These are phyloP conservation scores for Fomitopsis pinicola DNA, from an alignment of 1,284 basidiomycete species.

Conservation along the genomic window DNA sequence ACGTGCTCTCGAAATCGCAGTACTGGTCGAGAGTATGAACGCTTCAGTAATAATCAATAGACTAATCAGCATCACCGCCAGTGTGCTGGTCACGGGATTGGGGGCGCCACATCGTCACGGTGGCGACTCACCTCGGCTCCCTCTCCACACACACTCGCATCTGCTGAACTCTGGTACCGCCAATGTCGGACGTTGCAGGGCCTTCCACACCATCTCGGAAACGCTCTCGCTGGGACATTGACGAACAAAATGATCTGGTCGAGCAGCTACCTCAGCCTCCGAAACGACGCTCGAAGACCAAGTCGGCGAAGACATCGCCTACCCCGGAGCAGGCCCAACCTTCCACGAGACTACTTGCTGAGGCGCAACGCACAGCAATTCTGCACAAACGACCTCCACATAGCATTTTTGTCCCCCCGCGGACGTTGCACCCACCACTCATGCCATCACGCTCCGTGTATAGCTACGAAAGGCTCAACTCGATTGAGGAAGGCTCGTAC, in stretches of 20 bases:
- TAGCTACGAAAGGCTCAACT: constrained; percentile 90
- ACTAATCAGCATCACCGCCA: too few species aligned
- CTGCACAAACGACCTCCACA: constrained; percentile 31
- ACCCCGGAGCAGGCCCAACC: constrained; percentile 11
- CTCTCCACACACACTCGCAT: neutral
- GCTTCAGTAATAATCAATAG: too few species aligned
- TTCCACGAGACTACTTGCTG: constrained; percentile 1
- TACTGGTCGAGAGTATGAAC: too few species aligned
- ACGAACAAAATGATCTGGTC: constrained; percentile 29
- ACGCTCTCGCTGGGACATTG: constrained; percentile 69
- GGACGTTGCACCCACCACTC: constrained; percentile 74
- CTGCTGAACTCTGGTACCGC: neutral
- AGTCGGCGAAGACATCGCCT: constrained; percentile 7
- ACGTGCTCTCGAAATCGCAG: too few species aligned
- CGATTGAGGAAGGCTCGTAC: constrained; percentile 99
- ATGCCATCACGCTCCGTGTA: constrained; percentile 87
- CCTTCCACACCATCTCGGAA: constrained; percentile 47
- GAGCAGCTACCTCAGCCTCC: constrained; percentile 14
- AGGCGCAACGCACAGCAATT: constrained; percentile 8
- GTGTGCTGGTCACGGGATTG: too few species aligned
- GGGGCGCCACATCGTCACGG: too few species aligned
- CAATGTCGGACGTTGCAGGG: constrained; percentile 18
- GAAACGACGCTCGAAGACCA: constrained; percentile 23
- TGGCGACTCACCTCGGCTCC: neutral
- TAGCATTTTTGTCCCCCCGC: constrained; percentile 70